Base-by-base conservation (phyloP, 2,329 filamentous ascomycete species). In the Fonsecaea erecta region DNA sequence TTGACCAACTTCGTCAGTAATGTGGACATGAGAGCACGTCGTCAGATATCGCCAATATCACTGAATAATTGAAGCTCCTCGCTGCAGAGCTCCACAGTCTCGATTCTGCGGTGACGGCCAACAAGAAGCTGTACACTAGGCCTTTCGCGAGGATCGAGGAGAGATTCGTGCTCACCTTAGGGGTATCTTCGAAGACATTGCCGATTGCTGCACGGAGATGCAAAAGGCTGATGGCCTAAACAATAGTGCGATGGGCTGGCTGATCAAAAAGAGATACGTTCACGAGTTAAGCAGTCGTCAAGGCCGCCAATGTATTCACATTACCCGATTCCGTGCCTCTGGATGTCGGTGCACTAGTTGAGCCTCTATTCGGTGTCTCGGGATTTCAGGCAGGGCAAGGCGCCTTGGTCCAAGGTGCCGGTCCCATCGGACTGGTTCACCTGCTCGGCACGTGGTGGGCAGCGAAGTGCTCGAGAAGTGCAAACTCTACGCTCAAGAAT, bases 371-470 rank as follows among this genome's bases (percentile, higher is more conserved):
- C 2, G 83, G 81, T 51, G 76, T 80, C 48, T 81, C 80, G 35
- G 28, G 30, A 14, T 82, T 81, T 74, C 79, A 81, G 66, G 70
- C 74, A 7, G 79, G 77, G 21, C 76, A 83, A 58, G 74, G 77
- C 0, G 82, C 78, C 1, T 72, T 85, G 24, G 75, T 63, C 1
- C 32, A 85, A 1, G 83, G 83, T 18, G 82, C 81, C 24, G 83
- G 83, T 2, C 83, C 83, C 0, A 84, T 85, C 64, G 83, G 83
- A 8, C 78, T 85, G 7, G 75, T 79, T 1, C 78, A 84, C 9
- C 76, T 83, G 63, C 80, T 82, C 70, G 75, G 8, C 80, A 78
- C 53, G 84, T 85, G 69, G 82, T 85, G 64, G 81, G 84, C 1
- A 82, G 80, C 0, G 83, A 85, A 71, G 24, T 53, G 11, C 30